Evolutionary conservation across 1,284 basidiomycete species (phyloP).

Genomic region (Puccinia coronata): DNA sequence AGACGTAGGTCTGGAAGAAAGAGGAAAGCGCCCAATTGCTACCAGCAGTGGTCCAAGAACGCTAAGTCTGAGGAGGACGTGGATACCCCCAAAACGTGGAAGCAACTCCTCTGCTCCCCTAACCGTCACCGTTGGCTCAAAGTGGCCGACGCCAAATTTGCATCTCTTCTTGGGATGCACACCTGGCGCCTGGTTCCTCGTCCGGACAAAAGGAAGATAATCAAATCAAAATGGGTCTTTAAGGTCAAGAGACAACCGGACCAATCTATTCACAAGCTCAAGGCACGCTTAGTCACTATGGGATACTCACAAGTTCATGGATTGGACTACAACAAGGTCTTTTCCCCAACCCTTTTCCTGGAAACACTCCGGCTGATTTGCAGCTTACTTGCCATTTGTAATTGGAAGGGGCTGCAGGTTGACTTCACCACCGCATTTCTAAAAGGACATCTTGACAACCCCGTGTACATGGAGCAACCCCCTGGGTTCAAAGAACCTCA

Average conservation of each 20-base stretch:
- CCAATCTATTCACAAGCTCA: background rate
- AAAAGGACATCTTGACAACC: background rate
- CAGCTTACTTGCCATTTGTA: background rate
- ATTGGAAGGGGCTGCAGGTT: background rate
- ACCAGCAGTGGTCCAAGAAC: too few relatives aligned
- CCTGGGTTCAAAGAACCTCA: too few relatives aligned
- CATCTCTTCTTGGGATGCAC: too few relatives aligned
- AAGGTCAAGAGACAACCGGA: background rate
- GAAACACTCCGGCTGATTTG: slow-evolving; percentile 12
- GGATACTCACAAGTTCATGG: slow-evolving; percentile 1
- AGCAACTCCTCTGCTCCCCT: background rate
- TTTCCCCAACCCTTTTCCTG: background rate
- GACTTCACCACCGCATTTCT: slow-evolving; percentile 23
- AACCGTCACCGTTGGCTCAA: too few relatives aligned
- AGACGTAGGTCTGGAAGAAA: too few relatives aligned
- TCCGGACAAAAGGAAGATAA: background rate
- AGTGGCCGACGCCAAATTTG: background rate
- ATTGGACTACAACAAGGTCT: slow-evolving; percentile 8
- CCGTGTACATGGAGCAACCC: too few relatives aligned
- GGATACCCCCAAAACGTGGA: background rate
- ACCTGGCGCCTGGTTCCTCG: background rate
- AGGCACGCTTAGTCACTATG: background rate
- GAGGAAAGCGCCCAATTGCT: too few relatives aligned
- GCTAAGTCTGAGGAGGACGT: too few relatives aligned
- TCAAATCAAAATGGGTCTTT: slow-evolving; percentile 13